Evolutionary conservation across 176 grass and related monocot genomes (phyloP).

Genomic region (Aechmea fasciata): DNA sequence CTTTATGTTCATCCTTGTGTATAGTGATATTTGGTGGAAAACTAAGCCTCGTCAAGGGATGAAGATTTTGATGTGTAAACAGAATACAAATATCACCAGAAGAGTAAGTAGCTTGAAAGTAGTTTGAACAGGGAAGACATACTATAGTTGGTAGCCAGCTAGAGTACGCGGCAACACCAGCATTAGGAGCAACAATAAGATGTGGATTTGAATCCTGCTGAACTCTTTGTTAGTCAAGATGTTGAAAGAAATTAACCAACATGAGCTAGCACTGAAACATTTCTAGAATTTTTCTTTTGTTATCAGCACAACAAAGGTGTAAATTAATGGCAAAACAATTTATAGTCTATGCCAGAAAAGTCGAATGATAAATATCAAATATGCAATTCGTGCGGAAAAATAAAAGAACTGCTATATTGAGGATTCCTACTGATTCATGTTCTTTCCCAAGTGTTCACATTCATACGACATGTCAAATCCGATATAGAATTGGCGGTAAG

Average conservation of each 20-base stretch:
- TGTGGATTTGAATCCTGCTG: constrained; percentile 62
- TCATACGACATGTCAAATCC: too few relatives aligned
- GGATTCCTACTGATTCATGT: too few relatives aligned
- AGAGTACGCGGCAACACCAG: constrained; percentile 83
- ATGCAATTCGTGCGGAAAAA: too few relatives aligned
- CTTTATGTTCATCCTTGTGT: too few relatives aligned
- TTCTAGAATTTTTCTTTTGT: background rate
- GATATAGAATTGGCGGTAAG: too few relatives aligned
- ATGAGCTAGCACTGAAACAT: background rate
- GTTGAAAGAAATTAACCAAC: background rate
- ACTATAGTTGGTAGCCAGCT: constrained; percentile 86
- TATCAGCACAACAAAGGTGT: background rate
- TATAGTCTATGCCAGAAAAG: background rate
- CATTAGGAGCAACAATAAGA: constrained; percentile 88
- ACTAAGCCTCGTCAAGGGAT: too few relatives aligned
- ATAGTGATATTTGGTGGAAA: too few relatives aligned
- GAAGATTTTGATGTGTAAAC: too few relatives aligned
- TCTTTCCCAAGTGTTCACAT: too few relatives aligned
- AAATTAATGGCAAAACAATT: background rate
- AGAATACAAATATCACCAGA: background rate
- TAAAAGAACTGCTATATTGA: too few relatives aligned
- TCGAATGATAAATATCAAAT: background rate
- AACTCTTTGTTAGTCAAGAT: constrained; percentile 20
- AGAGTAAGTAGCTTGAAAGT: background rate
- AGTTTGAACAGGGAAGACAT: constrained; percentile 23